Percentiles rank a stretch among this genome's conserved stretches.
Conservation (phyloP, 2,329 filamentous ascomycete genomes). For the Tricladium varicosporioides region DNA sequence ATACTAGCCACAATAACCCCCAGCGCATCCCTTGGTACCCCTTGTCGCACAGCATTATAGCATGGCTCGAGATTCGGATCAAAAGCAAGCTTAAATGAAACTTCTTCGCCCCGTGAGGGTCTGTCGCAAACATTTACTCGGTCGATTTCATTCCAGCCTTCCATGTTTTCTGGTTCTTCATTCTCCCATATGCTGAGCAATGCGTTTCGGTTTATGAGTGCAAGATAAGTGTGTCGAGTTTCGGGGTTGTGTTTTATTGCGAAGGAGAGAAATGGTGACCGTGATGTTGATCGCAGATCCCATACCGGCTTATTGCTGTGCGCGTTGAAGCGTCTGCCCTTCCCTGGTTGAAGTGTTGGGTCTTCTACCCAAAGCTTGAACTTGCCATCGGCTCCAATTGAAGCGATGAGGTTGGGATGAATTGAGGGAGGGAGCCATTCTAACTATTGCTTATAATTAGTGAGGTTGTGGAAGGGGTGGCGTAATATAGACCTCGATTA, state of each 20-base stretch:
- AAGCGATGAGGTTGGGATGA: conserved; percentile 81
- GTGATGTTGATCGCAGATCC: conserved; percentile 27
- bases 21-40: conserved; percentile 76
- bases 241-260: conserved; percentile 82
- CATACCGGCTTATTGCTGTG: conserved; percentile 62
- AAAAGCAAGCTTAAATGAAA: conserved; percentile 81
- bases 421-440: conserved; percentile 92
- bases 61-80: conserved; percentile 84
- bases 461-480: conserved; percentile 6
- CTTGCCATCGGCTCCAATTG: conserved; percentile 83
- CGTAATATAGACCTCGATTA: conserved; percentile 67
- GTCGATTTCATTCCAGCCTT: conserved; percentile 73
- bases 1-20: conserved; percentile 84
- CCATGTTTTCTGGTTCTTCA: conserved; percentile 76
- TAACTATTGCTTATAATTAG: conserved; percentile 51
- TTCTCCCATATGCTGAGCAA: conserved; percentile 80
- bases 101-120: conserved; percentile 78
- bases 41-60: conserved; percentile 73
- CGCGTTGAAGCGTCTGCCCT: conserved; percentile 76
- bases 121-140: conserved; percentile 70
- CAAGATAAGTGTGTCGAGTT: conserved; percentile 77
- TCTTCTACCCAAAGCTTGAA: conserved; percentile 95
- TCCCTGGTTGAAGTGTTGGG: conserved; percentile 69
- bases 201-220: conserved; percentile 80
- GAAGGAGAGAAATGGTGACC: conserved; percentile 66